Conservation (phyloP, 495 filamentous ascomycete genomes). For the Penicillium coffeae region DNA sequence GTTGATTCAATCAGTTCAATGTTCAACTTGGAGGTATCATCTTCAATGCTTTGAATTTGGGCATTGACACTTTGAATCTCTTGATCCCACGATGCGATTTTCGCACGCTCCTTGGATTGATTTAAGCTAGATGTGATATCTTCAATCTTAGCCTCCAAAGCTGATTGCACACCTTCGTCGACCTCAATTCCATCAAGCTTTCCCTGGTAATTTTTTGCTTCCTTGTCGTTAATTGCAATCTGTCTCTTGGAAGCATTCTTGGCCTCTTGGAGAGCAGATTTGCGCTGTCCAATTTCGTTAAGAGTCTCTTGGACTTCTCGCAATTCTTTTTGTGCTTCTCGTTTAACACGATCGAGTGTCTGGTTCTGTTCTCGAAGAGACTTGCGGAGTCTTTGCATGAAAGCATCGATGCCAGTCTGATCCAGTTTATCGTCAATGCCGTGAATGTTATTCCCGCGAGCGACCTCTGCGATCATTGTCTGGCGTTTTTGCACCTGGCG, state of each 20-base stretch:
- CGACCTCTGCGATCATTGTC: constrained; percentile 70
- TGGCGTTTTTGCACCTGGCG: constrained; percentile 66
- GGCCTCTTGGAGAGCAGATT: constrained; percentile 62
- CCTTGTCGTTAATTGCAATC: constrained; percentile 65
- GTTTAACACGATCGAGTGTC: constrained; percentile 66
- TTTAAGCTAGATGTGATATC: constrained; percentile 62
- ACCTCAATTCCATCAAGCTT: constrained; percentile 66
- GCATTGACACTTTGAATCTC: constrained; percentile 59
- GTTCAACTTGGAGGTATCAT: constrained; percentile 61
- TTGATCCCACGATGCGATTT: constrained; percentile 61
- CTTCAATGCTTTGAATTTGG: constrained; percentile 63
- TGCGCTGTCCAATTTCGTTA: constrained; percentile 64
- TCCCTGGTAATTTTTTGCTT: constrained; percentile 55
- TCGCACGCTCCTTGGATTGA: constrained; percentile 57
- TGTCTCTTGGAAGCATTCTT: constrained; percentile 66
- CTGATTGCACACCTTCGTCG: constrained; percentile 77
- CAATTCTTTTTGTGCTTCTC: constrained; percentile 66
- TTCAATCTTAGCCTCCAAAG: constrained; percentile 66
- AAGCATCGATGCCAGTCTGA: constrained; percentile 67
- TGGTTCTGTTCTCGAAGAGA: constrained; percentile 72
- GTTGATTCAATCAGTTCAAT: constrained; percentile 77
- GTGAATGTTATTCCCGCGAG: constrained; percentile 73
- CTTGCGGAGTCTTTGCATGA: constrained; percentile 73
- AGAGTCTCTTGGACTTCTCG: constrained; percentile 62
- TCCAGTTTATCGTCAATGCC: constrained; percentile 78